Evolutionary conservation across 1,284 basidiomycete genomes (phyloP), one percentile per base, ranked within the genome.

Genomic region (Gomphus bonarii): DNA sequence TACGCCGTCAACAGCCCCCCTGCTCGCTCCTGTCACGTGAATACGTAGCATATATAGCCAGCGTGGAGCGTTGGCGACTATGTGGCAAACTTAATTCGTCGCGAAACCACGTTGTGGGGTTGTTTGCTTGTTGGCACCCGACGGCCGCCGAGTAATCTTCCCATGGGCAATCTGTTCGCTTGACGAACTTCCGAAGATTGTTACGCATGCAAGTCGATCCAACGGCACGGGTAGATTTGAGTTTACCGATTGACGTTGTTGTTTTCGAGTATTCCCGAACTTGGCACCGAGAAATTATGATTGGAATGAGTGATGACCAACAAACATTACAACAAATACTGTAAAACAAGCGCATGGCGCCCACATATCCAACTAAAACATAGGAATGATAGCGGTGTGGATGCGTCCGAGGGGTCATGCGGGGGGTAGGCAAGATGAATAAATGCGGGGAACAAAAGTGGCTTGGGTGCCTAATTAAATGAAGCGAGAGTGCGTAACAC

Each of bases 401-500:
- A 40, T 31, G 22, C 12, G 28, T 38, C 30, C 52, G 42, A 42
- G 51, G 31, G 20, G 42, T 28, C 30, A 54, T 31, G 52, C 38
- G 28, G 22, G 54, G 33, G n/a, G n/a, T n/a, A n/a, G n/a, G n/a
- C n/a, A n/a, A 20, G 25, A 36, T 50, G 38, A 16, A 42, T 35
- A 40, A 50, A 12, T 31, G 22, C 22, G 40, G 33, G 14, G 25
- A 36, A 50, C 30, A n/a, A 36, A 28, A 4, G 14, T 28, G 47
- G 9, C 11, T 22, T 6, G 55, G 6, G 33, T 25, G 30, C 40
- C 50, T 58, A 58, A 30, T 58, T 58, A 38, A 58, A 50, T 25
- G 56, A 58, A 9, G 56, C 49, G 18, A 58, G 53, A 28, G 36
- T 50, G n/a, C 56, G 56, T 35, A 58, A 47, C 52, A 53, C 50